phyloP scores from a whole-genome alignment of 2,329 filamentous ascomycete species.

The Sporothrix mexicana region DNA sequence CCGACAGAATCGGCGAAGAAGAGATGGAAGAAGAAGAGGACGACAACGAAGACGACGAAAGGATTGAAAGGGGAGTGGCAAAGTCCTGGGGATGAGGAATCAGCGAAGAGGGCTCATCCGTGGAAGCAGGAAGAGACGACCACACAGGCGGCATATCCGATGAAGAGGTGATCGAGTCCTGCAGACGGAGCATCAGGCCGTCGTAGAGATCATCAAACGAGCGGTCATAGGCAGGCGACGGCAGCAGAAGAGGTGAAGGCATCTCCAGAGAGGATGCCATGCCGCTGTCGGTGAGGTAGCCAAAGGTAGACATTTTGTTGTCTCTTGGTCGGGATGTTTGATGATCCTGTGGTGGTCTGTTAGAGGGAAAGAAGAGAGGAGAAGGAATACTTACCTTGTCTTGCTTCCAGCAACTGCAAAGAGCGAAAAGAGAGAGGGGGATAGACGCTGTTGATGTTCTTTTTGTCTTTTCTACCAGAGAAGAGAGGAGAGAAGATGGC shows the following conservation, averaged over 20 bases:
- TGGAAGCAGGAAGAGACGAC: too few relatives aligned
- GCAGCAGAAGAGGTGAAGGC: not conserved
- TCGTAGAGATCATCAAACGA: too few relatives aligned
- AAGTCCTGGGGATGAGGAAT: not conserved
- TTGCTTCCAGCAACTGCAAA: constrained; percentile 19
- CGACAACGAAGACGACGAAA: too few relatives aligned
- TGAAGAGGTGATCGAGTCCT: too few relatives aligned
- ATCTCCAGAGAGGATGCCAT: not conserved
- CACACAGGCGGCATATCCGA: too few relatives aligned
- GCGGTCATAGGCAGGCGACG: not conserved
- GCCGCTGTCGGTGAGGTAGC: not conserved
- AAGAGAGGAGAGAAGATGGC: not conserved
- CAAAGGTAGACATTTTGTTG: not conserved
- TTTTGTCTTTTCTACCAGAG: constrained; percentile 11
- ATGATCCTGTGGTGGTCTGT: not conserved
- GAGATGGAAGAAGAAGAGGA: not conserved
- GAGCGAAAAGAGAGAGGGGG: too few relatives aligned
- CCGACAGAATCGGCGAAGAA: too few relatives aligned
- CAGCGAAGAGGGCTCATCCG: not conserved
- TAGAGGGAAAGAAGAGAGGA: not conserved
- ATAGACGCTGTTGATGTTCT: not conserved
- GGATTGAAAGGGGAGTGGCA: too few relatives aligned
- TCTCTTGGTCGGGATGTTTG: not conserved
- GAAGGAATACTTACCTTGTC: not conserved
- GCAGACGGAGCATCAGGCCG: too few relatives aligned